phyloP scores from a whole-genome alignment of 2,329 filamentous ascomycete species.

The Colletotrichum eleusines region DNA sequence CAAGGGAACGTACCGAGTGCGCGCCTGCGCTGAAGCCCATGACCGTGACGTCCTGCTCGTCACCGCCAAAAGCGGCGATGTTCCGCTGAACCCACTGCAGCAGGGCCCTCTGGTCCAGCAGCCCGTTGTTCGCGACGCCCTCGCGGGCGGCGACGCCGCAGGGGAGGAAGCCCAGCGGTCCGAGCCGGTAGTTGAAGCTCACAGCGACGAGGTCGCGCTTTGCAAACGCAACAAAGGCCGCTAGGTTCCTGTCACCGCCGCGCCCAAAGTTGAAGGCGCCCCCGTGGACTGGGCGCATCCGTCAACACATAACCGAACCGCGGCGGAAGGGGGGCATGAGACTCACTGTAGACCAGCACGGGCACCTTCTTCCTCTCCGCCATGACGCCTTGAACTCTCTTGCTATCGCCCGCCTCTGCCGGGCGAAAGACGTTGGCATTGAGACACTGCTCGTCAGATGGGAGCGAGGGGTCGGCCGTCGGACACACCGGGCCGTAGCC shows the following conservation, averaged over 20 bases:
- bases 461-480: conserved; percentile 46
- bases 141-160: conserved; percentile 64
- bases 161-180: conserved; percentile 76
- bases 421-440: conserved; percentile 65
- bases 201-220: conserved; percentile 66
- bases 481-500: conserved; percentile 56
- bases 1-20: conserved; percentile 62
- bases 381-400: conserved; percentile 45
- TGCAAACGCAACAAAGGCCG: conserved; percentile 70
- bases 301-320: too few relatives aligned
- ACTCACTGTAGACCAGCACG: conserved; percentile 63
- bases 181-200: conserved; percentile 73
- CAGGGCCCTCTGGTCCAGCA: conserved; percentile 71
- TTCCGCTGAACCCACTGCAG: conserved; percentile 72
- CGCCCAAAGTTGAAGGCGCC: conserved; percentile 70
- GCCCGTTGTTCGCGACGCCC: conserved; percentile 72
- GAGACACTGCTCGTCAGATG: conserved; percentile 64
- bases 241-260: conserved; percentile 69
- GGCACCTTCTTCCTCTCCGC: conserved; percentile 48
- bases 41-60: conserved; percentile 68
- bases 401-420: conserved; percentile 34
- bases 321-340: neutral
- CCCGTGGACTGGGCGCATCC: conserved; percentile 64
- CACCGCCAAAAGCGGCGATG: conserved; percentile 70
- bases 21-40: conserved; percentile 73